Conservation (phyloP, 257 asterid species). For the Scutellaria galericulata region DNA sequence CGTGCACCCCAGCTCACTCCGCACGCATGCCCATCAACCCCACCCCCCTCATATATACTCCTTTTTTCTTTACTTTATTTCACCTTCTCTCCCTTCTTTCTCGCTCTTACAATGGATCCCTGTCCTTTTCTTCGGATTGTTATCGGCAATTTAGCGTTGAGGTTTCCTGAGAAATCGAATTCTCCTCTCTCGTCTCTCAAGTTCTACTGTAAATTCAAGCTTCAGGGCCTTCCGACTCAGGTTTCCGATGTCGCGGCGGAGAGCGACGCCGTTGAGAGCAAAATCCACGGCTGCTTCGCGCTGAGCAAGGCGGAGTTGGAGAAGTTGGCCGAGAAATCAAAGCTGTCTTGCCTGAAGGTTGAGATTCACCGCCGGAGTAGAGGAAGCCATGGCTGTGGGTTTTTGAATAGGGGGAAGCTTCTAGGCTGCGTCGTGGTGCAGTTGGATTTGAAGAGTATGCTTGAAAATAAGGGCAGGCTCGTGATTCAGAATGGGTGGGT, state of each 20-base stretch:
- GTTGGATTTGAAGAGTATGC: slow-evolving; percentile 67
- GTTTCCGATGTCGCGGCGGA: slow-evolving; percentile 50
- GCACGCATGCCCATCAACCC: slow-evolving; percentile 8
- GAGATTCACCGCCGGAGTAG: slow-evolving; percentile 56
- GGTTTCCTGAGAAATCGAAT: slow-evolving; percentile 30
- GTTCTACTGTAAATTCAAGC: slow-evolving; percentile 68
- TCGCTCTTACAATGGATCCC: slow-evolving; percentile 73
- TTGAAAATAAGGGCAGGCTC: slow-evolving; percentile 48
- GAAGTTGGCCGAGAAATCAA: slow-evolving; percentile 52
- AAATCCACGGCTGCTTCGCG: slow-evolving; percentile 60
- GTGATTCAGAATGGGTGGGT: slow-evolving; percentile 90
- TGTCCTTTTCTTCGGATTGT: slow-evolving; percentile 86
- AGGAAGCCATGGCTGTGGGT: slow-evolving; percentile 44
- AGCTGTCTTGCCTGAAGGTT: slow-evolving; percentile 43
- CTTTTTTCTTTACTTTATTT: neutral
- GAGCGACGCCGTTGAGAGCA: slow-evolving; percentile 54
- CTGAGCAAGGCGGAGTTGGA: slow-evolving; percentile 69
- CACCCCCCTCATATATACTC: slow-evolving; percentile 1
- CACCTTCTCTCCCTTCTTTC: neutral
- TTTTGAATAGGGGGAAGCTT: slow-evolving; percentile 49
- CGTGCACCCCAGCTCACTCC: slow-evolving; percentile 84
- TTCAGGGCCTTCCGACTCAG: slow-evolving; percentile 62
- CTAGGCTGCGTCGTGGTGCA: slow-evolving; percentile 60
- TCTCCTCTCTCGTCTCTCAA: slow-evolving; percentile 28
- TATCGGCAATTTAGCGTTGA: slow-evolving; percentile 61